phyloP scores from a whole-genome alignment of 192 early-diverging fungal species.

The Backusella tuberculispora region DNA sequence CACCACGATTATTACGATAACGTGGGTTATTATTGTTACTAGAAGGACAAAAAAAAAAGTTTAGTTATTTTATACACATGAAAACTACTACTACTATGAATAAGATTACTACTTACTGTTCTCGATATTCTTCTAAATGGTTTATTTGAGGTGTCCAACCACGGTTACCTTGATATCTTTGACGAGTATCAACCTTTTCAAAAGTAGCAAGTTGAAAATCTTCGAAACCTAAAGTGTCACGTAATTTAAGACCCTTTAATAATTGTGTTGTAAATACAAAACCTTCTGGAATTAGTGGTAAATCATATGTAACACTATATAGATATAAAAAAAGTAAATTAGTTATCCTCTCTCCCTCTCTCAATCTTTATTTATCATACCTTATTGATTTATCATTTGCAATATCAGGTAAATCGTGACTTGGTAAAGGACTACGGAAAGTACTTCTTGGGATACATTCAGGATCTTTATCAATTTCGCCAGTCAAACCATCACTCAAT shows the following conservation, averaged over 20 bases:
- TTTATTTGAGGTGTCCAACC: constrained; percentile 44
- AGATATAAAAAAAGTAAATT: background rate
- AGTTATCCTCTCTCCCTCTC: background rate
- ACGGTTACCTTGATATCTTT: constrained; percentile 42
- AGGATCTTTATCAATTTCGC: constrained; percentile 59
- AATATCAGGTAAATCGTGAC: constrained; percentile 60
- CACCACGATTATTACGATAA: constrained; percentile 26
- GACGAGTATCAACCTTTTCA: constrained; percentile 45
- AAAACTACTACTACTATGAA: background rate
- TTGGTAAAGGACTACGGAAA: constrained; percentile 57
- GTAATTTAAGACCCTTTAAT: constrained; percentile 36
- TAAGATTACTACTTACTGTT: constrained; percentile 28
- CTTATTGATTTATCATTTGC: constrained; percentile 66
- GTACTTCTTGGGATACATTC: constrained; percentile 65
- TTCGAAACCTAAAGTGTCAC: constrained; percentile 37
- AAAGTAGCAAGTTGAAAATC: constrained; percentile 51
- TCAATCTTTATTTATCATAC: background rate
- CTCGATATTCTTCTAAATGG: constrained; percentile 38
- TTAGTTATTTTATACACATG: background rate
- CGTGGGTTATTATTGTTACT: constrained; percentile 38
- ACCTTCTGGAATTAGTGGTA: constrained; percentile 30
- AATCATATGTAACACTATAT: constrained; percentile 38
- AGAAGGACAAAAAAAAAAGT: constrained; percentile 24
- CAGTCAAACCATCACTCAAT: constrained; percentile 61
- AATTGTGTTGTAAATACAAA: constrained; percentile 31